phyloP scores from a whole-genome alignment of 768 basidiomycete genomes.

The Cystobasidiopsis lactophilus region DNA sequence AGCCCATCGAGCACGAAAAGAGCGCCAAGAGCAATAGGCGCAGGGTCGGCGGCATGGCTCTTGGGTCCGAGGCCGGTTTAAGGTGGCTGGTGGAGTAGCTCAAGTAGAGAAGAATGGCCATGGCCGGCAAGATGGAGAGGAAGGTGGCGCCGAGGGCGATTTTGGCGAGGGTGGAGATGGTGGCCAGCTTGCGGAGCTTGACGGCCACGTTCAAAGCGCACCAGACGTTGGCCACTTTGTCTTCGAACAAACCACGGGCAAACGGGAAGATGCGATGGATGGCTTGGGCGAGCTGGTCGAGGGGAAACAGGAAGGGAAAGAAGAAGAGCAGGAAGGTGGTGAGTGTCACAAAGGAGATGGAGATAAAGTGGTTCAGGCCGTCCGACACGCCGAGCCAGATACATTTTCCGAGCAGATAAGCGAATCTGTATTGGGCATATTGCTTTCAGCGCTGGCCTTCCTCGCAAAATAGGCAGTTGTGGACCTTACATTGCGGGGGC shows the following conservation, averaged over 20 bases:
- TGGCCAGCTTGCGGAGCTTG: constrained; percentile 45
- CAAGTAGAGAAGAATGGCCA: constrained; percentile 20
- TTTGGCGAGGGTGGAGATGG: constrained; percentile 31
- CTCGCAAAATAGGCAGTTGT: not conserved
- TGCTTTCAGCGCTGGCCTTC: not conserved
- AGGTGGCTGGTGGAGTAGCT: constrained; percentile 4
- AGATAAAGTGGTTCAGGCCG: constrained; percentile 36
- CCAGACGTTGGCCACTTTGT: constrained; percentile 97
- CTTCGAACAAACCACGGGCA: constrained; percentile 69
- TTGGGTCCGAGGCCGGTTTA: not conserved
- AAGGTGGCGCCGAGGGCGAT: constrained; percentile 46
- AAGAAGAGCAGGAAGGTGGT: constrained; percentile 48
- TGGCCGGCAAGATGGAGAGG: constrained; percentile 37
- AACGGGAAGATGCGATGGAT: constrained; percentile 77
- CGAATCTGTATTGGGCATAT: constrained; percentile 33
- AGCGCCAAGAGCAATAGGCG: constrained; percentile 59
- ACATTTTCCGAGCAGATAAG: constrained; percentile 75
- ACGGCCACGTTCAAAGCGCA: constrained; percentile 71
- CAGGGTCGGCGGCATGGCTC: constrained; percentile 29
- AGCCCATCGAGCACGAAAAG: constrained; percentile 61
- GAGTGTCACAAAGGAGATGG: constrained; percentile 41
- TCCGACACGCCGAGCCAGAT: constrained; percentile 45
- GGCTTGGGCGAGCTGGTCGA: constrained; percentile 35
- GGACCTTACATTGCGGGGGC: constrained; percentile 43
- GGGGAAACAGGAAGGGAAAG: constrained; percentile 43